A percentile compares a stretch with the other conserved stretches of the same genome.
Evolutionary conservation across 2,329 filamentous ascomycete species (phyloP).

Genomic region (Aspergillus sp.): DNA sequence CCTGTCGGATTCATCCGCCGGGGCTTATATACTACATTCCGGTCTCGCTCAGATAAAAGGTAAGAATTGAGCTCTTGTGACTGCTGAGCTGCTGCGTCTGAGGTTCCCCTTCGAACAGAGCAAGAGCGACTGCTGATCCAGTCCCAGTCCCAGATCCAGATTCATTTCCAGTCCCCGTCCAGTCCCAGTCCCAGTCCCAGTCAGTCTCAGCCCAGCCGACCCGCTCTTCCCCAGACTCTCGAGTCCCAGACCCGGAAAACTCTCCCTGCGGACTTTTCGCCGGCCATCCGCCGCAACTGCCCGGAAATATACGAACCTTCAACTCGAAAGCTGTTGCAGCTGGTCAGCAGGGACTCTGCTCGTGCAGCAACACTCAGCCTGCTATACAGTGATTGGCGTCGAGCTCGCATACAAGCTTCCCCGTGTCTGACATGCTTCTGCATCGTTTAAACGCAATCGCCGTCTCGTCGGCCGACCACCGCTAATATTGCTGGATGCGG

Average conservation of each 20-base stretch:
- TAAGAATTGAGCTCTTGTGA: neutral
- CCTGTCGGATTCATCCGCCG: conserved; percentile 27
- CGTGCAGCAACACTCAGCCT: neutral
- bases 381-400: neutral
- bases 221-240: neutral
- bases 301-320: neutral
- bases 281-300: neutral
- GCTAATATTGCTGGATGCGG: neutral
- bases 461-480: neutral
- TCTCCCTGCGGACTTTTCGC: neutral
- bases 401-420: neutral
- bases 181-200: neutral
- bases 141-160: neutral
- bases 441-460: neutral
- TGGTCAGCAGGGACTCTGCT: neutral
- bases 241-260: neutral
- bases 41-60: neutral
- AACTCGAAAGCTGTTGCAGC: neutral
- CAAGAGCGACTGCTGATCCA: neutral
- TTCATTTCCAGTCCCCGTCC: neutral
- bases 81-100: neutral
- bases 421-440: neutral
- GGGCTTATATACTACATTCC: neutral
- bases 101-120: neutral
- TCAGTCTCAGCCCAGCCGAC: too few relatives aligned